Evolutionary conservation across 2,329 filamentous ascomycete species (phyloP).

Genomic region (Clarireedia sp.): DNA sequence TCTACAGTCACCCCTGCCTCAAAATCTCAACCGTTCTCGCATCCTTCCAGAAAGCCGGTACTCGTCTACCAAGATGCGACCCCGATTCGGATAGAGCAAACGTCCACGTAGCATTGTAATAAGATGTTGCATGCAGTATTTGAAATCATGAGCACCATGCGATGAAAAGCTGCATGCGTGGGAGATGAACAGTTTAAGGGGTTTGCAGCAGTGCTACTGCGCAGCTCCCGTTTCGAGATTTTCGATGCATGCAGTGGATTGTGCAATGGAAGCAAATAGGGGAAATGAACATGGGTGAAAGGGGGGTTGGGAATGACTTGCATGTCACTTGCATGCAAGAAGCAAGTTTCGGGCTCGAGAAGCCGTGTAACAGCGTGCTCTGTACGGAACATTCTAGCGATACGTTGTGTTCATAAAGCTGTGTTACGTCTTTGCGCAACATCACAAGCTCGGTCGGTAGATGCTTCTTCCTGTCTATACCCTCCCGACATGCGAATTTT

Average conservation of each 20-base stretch:
- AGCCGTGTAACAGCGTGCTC: neutral
- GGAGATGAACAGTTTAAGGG: neutral
- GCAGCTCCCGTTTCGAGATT: neutral
- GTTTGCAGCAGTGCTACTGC: neutral
- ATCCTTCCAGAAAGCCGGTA: conserved; percentile 9
- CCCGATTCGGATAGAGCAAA: neutral
- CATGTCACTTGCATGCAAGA: neutral
- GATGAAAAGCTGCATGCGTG: neutral
- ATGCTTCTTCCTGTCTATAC: no score
- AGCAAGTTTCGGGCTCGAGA: neutral
- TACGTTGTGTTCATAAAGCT: neutral
- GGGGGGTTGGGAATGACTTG: neutral
- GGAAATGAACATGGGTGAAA: neutral
- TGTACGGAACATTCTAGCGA: neutral
- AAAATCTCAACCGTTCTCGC: conserved; percentile 3
- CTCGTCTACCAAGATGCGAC: neutral
- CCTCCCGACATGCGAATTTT: no score
- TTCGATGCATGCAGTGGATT: neutral
- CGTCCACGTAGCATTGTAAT: neutral
- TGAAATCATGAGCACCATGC: neutral
- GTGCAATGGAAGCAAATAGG: neutral
- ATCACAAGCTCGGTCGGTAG: no score
- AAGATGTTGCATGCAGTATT: neutral
- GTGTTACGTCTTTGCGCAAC: no score
- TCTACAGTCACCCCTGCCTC: neutral